Evolutionary conservation across 768 basidiomycete species (phyloP).

Genomic region (Phanerodontia chrysosporium): DNA sequence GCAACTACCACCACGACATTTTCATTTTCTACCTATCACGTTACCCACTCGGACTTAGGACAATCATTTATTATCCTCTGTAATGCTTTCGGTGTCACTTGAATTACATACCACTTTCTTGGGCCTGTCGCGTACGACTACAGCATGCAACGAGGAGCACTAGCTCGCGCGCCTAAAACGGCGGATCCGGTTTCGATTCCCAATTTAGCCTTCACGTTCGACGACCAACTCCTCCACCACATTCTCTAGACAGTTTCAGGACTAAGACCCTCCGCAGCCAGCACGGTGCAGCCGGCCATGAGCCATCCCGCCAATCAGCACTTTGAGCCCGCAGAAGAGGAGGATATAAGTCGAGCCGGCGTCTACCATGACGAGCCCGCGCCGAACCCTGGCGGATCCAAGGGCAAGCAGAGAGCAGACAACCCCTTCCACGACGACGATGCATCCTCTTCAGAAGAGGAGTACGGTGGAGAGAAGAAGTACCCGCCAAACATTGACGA

Average conservation of each 20-base stretch:
- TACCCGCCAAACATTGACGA: slow-evolving; percentile 73
- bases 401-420: slow-evolving; percentile 29
- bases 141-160: not conserved
- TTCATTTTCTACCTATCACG: not conserved
- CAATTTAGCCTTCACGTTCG: slow-evolving; percentile 3
- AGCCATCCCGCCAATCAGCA: slow-evolving; percentile 21
- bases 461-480: slow-evolving; percentile 24
- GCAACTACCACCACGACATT: not conserved
- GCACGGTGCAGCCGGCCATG: not conserved
- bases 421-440: slow-evolving; percentile 25
- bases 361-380: slow-evolving; percentile 32
- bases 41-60: slow-evolving; percentile 2
- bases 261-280: not conserved
- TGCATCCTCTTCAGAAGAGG: slow-evolving; percentile 25
- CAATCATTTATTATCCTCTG: not conserved
- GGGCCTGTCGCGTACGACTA: not conserved
- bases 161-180: not conserved
- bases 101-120: not conserved
- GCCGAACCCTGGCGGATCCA: slow-evolving; percentile 28
- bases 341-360: slow-evolving; percentile 38
- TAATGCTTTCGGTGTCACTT: slow-evolving; percentile 3
- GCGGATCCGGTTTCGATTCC: not conserved
- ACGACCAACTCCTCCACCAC: not conserved
- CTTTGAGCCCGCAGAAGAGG: slow-evolving; percentile 41
- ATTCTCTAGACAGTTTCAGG: not conserved